phyloP scores from a whole-genome alignment of 164 flowering plant genomes.

The Tetracentron sinense region DNA sequence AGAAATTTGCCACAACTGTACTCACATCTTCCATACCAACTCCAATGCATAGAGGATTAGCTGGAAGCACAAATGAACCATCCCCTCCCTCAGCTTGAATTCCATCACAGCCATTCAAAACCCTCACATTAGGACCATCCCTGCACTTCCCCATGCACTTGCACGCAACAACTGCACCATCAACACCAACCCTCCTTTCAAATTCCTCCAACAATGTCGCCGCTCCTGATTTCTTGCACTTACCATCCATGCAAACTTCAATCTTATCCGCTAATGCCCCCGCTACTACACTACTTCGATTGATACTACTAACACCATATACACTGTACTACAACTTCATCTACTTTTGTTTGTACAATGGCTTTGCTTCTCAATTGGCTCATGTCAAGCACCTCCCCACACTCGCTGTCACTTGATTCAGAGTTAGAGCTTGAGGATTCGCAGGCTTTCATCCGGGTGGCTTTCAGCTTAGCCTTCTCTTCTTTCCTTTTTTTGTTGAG shows the following conservation, averaged over 20 bases:
- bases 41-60: constrained; percentile 39
- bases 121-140: constrained; percentile 67
- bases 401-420: too few species aligned
- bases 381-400: too few species aligned
- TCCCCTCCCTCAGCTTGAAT: neutral
- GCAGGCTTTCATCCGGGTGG: too few species aligned
- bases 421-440: too few species aligned
- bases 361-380: too few species aligned
- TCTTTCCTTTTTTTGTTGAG: constrained; percentile 42
- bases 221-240: constrained; percentile 78
- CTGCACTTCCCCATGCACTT: constrained; percentile 91
- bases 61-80: constrained; percentile 21
- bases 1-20: constrained; percentile 34
- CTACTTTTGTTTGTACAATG: constrained; percentile 1
- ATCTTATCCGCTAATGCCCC: constrained; percentile 49
- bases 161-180: constrained; percentile 72
- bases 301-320: neutral
- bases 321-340: neutral
- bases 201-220: constrained; percentile 52
- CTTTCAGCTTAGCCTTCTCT: constrained; percentile 39
- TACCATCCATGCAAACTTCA: constrained; percentile 88
- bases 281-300: neutral
- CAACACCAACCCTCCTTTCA: constrained; percentile 37
- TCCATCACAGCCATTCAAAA: constrained; percentile 22
- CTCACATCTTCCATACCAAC: constrained; percentile 57